Evolutionary conservation across 345 rosid genomes (phyloP).

Genomic region (Gossypium sturtianum): DNA sequence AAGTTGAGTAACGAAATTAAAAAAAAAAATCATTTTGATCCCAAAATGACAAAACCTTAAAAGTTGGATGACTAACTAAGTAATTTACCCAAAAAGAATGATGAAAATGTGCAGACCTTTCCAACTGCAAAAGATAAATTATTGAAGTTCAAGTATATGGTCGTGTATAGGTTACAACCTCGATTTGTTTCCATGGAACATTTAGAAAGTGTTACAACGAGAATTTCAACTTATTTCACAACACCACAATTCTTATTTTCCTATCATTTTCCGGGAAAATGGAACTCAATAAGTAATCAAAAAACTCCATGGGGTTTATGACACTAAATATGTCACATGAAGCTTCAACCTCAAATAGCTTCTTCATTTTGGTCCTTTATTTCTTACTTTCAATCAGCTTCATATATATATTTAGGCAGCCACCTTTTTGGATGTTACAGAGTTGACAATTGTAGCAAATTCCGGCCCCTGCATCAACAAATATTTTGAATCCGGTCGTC

Average conservation of each 20-base stretch:
- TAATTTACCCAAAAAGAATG: too few species aligned
- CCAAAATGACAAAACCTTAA: too few species aligned
- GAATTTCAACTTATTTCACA: neutral
- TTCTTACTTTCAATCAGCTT: neutral
- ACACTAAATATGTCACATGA: neutral
- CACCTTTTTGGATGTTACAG: slow-evolving; percentile 78
- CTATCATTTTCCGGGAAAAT: neutral
- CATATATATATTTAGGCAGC: slow-evolving; percentile 48
- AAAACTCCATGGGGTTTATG: neutral
- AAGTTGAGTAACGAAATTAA: too few species aligned
- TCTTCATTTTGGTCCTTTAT: slow-evolving; percentile 1
- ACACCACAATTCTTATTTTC: neutral
- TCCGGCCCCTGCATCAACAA: slow-evolving; percentile 71
- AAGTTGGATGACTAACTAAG: too few species aligned
- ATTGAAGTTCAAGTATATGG: too few species aligned
- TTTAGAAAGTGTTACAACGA: neutral
- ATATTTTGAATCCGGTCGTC: neutral
- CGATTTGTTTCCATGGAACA: neutral
- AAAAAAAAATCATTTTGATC: too few species aligned
- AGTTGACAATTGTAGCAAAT: slow-evolving; percentile 90
- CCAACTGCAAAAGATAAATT: too few species aligned
- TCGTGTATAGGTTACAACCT: too few species aligned
- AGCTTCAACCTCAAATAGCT: slow-evolving; percentile 6
- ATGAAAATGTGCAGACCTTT: too few species aligned
- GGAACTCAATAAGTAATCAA: neutral